Evolutionary conservation across 2,329 filamentous ascomycete genomes (phyloP).

Genomic region (Sarocladiaceae sp.): DNA sequence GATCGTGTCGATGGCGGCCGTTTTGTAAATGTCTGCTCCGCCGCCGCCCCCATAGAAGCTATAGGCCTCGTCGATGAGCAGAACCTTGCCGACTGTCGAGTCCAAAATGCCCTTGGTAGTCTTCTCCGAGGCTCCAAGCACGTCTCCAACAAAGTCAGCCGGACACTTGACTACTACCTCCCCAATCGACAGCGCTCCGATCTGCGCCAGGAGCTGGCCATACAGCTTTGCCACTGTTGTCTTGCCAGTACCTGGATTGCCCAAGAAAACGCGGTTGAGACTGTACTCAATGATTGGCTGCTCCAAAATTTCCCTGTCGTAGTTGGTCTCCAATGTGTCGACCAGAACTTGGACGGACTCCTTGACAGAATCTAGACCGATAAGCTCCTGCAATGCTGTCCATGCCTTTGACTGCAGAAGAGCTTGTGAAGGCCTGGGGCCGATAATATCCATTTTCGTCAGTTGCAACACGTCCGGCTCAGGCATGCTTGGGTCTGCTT

Average conservation of each 20-base stretch:
- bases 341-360: constrained; percentile 52
- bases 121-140: constrained; percentile 62
- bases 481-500: constrained; percentile 16
- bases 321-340: constrained; percentile 61
- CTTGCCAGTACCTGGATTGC: constrained; percentile 71
- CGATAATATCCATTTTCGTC: constrained; percentile 66
- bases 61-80: constrained; percentile 80
- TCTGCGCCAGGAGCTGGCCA: constrained; percentile 60
- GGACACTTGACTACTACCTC: constrained; percentile 73
- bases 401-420: constrained; percentile 52
- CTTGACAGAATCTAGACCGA: constrained; percentile 61
- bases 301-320: constrained; percentile 60
- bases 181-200: constrained; percentile 63
- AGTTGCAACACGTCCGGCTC: constrained; percentile 55
- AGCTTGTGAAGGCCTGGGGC: constrained; percentile 56
- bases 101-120: constrained; percentile 70
- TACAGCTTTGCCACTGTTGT: constrained; percentile 73
- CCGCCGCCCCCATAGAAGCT: constrained; percentile 45
- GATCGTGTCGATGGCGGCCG: constrained; percentile 67
- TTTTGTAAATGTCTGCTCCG: constrained; percentile 44
- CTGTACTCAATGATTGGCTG: constrained; percentile 54
- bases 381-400: constrained; percentile 51
- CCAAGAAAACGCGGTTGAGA: constrained; percentile 67
- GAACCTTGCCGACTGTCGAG: constrained; percentile 64
- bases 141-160: constrained; percentile 64